phyloP scores from a whole-genome alignment of 139 green algal genomes.

The Limnomonas spitsbergensis region DNA sequence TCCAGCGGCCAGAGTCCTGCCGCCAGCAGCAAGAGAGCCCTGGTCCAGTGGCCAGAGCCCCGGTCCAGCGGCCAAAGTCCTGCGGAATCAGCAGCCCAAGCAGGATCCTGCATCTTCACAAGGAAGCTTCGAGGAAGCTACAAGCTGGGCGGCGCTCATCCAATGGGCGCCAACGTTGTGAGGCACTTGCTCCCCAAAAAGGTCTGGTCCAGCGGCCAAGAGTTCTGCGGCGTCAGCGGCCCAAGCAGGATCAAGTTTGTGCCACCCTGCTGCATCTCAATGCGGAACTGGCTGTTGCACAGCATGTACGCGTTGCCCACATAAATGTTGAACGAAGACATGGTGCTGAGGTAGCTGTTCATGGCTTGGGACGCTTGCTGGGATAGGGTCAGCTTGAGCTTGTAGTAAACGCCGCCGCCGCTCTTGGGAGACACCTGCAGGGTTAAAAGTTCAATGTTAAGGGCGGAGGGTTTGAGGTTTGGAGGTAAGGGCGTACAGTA shows the following conservation, averaged over 20 bases:
- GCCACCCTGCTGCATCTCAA: neutral
- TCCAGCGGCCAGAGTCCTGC: no score
- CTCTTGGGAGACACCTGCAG: no score
- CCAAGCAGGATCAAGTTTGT: neutral
- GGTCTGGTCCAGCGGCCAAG: neutral
- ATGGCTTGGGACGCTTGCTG: neutral
- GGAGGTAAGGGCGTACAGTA: no score
- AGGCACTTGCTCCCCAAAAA: neutral
- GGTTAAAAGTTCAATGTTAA: no score
- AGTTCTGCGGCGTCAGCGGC: neutral
- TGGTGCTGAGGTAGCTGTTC: neutral
- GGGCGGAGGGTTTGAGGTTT: no score
- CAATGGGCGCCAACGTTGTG: neutral
- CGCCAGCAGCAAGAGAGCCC: no score
- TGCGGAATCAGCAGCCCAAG: no score
- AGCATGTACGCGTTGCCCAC: neutral
- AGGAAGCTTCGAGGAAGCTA: no score
- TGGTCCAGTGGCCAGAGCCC: no score
- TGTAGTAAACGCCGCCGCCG: neutral
- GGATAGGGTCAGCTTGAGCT: neutral
- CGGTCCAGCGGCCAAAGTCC: no score
- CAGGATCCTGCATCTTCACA: no score
- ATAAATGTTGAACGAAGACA: neutral
- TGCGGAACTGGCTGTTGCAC: neutral
- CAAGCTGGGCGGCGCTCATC: no score